Percentiles rank a stretch among this genome's conserved stretches.
Conservation (phyloP, 306 rosid species). For the Quercus aquifolioides region DNA sequence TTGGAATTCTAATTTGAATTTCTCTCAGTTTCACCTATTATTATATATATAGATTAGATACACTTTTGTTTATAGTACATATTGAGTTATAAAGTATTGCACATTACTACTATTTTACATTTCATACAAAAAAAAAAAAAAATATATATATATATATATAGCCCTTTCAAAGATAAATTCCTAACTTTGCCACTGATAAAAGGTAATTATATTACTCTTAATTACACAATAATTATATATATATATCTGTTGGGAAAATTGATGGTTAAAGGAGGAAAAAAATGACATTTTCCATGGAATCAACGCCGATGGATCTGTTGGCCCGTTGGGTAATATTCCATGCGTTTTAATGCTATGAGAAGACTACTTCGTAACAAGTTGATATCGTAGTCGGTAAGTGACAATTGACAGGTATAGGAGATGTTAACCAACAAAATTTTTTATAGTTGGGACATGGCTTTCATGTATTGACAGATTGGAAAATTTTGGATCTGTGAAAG, state of each 20-base stretch:
- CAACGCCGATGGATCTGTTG: not conserved
- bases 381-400: not conserved
- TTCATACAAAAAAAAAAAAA: too few species aligned
- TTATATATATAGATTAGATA: too few species aligned
- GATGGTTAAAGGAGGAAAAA: not conserved
- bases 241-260: not conserved
- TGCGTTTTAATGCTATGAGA: not conserved
- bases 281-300: not conserved
- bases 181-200: too few species aligned
- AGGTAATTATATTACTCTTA: not conserved
- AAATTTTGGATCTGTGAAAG: not conserved
- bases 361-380: not conserved
- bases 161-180: too few species aligned
- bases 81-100: too few species aligned
- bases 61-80: too few species aligned
- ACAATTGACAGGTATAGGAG: not conserved
- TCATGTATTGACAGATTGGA: constrained; percentile 3
- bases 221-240: too few species aligned
- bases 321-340: not conserved
- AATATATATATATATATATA: too few species aligned
- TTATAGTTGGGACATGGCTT: constrained; percentile 24
- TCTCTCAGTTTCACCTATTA: too few species aligned
- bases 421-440: constrained; percentile 4
- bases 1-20: too few species aligned
- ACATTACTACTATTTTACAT: too few species aligned